Conservation (phyloP, 2,329 filamentous ascomycete species). For the Epichloe hybrida region DNA sequence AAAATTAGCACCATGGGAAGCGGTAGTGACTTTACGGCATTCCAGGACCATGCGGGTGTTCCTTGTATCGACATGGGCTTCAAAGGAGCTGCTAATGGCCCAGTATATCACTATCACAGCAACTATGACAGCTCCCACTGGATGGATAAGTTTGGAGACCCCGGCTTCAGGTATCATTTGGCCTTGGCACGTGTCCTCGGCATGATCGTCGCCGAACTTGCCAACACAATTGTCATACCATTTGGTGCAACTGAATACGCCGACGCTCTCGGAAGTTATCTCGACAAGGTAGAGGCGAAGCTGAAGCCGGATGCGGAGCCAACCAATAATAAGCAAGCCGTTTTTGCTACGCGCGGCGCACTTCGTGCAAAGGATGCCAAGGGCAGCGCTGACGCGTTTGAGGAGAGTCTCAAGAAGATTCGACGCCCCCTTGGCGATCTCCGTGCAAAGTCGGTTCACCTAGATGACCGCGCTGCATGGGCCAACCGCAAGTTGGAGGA, state of each 20-base stretch:
- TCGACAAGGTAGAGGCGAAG: constrained; percentile 36
- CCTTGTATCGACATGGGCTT: constrained; percentile 54
- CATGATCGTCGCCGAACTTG: constrained; percentile 45
- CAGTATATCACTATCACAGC: constrained; percentile 72
- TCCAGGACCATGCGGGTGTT: constrained; percentile 58
- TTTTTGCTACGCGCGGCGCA: constrained; percentile 17
- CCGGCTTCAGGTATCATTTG: constrained; percentile 50
- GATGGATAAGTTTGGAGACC: constrained; percentile 74
- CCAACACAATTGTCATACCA: constrained; percentile 47
- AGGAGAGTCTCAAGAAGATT: constrained; percentile 24
- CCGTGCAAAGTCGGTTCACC: constrained; percentile 25
- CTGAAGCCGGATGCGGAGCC: constrained; percentile 21
- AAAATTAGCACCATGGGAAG: constrained; percentile 53
- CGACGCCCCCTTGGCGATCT: constrained; percentile 24
- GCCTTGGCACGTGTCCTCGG: constrained; percentile 54
- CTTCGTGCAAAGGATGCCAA: constrained; percentile 11
- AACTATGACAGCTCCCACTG: constrained; percentile 87
- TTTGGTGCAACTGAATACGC: constrained; percentile 55
- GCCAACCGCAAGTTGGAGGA: constrained; percentile 29
- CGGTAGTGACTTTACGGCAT: constrained; percentile 62
- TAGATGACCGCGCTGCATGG: constrained; percentile 32
- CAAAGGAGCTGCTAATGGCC: constrained; percentile 22
- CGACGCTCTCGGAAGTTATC: constrained; percentile 36
- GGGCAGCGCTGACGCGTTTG: constrained; percentile 27
- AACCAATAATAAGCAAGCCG: constrained; percentile 15